Conservation (phyloP, 495 filamentous ascomycete species). For the Parathielavia appendiculata region DNA sequence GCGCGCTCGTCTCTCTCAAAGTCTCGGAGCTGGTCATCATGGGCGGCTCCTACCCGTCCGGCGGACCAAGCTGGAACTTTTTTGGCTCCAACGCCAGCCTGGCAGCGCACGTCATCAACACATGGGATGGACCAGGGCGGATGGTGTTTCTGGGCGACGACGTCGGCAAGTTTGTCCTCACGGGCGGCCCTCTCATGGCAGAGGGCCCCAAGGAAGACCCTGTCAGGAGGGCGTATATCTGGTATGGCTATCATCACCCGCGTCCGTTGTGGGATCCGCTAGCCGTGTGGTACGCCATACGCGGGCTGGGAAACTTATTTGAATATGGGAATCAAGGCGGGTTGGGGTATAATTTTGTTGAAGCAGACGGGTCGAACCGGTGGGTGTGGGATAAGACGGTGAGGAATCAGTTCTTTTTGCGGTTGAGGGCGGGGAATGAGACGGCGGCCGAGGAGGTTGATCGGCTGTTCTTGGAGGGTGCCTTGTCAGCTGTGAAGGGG, state of each 20-base stretch:
- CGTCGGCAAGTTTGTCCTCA: constrained; percentile 32
- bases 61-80: constrained; percentile 41
- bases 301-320: constrained; percentile 34
- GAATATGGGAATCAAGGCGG: constrained; percentile 25
- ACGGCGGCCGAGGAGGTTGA: constrained; percentile 26
- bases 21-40: constrained; percentile 44
- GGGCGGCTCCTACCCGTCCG: constrained; percentile 44
- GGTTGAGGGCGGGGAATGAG: constrained; percentile 22
- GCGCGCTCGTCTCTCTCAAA: constrained; percentile 36
- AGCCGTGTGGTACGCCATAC: constrained; percentile 40
- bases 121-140: constrained; percentile 29
- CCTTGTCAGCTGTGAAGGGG: constrained; percentile 5
- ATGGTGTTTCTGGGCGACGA: constrained; percentile 38
- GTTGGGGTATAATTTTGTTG: constrained; percentile 32
- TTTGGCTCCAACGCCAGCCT: constrained; percentile 30
- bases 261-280: constrained; percentile 45
- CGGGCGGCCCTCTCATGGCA: constrained; percentile 33
- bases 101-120: constrained; percentile 38
- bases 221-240: constrained; percentile 38
- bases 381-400: constrained; percentile 33
- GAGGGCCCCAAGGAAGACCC: constrained; percentile 35
- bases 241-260: constrained; percentile 32
- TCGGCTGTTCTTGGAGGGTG: constrained; percentile 16
- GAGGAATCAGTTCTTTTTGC: constrained; percentile 34
- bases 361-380: constrained; percentile 29